Evolutionary conservation across 2,329 filamentous ascomycete species (phyloP), one percentile per base, ranked within the genome.

Genomic region (Teratosphaeria viscida): DNA sequence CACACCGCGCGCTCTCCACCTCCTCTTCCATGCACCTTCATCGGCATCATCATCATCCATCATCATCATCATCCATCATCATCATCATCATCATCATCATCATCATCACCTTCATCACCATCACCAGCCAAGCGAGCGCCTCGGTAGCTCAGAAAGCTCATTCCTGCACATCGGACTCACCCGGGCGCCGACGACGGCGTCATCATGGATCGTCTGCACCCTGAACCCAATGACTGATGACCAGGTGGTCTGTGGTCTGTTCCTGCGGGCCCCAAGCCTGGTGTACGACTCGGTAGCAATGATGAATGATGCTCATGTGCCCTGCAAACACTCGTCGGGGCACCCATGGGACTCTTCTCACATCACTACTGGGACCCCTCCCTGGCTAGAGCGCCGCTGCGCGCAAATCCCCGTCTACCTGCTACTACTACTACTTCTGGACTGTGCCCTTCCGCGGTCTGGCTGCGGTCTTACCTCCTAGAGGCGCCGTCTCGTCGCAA

Each of bases 131-230:
- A 49, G 43, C 43, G 43, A 26, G 39, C 57, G 52, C 57, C 57
- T 59, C 57, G 52, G 57, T 59, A 59, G 52, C 57, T 59, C 57
- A 59, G 52, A 23, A 27, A 34, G 19, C 19, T 7, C 26, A 54
- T 54, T 23, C 23, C n/a, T 54, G 43, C n/a, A 49, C 43, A 10
- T 49, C 43, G 43, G 19, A 10, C 5, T 19, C 16, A 49, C 43
- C 19, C 23, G 16, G n/a, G 3, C 23, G 43, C 43, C 4, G 37
- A 43, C 4, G 37, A 43, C 10, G 16, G 52, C 57, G 23, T 23
- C 23, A 59, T 59, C 53, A 59, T 56, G 16, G 57, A 59, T 59
- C 37, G 43, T 19, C 16, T 23, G n/a, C 43, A n/a, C 23, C n/a
- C 43, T 49, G 23, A 23, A 23, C n/a, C 43, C 43, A 34, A 14